Base-by-base conservation (phyloP, 2,329 filamentous ascomycete species). In the Ophiocordyceps camponoti-rufipedis region DNA sequence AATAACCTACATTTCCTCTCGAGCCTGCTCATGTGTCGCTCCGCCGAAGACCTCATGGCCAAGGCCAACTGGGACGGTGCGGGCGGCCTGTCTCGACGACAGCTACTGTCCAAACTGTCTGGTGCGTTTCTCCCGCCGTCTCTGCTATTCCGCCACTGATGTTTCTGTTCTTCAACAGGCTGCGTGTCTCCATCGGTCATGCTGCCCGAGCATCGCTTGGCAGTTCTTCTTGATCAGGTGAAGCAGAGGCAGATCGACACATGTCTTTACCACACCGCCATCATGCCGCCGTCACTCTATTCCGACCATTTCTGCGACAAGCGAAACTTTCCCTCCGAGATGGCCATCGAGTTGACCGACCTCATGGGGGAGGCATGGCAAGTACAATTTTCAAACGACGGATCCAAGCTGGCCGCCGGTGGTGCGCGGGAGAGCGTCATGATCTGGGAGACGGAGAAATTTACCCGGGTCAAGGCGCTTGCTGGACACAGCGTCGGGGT, bases 101-200 rank as follows among this genome's bases (percentile, higher is more conserved):
- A 71, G 14, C 65, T 96, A 4, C 72, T 96, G 18, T 85, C 84
- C 1, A 78, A 91, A 48, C 66, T 96, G 32, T 94, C 88, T 23
- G 85, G 84, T 91, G 67, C 63, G 76, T 64, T 41, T 18, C 40
- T 44, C 41, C 23, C 31, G 11, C 18, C 18, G 4, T 4, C 16
- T 23, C 19, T 11, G 11, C 39, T 5, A 10, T 28, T 5, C 39
- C 18, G 39, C 18, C 39, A 13, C 39, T 41, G 39, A 41, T 18
- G 4, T 14, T 10, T 6, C 10, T 1, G 39, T 16, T 11, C 8
- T 10, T 12, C 10, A 8, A 23, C 53, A 89, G 84, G 74, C 68
- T 94, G 78, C 47, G 94, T 98, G 59, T 94, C 91, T 1, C 89
- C 91, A 0, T 91, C 87, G 4, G 85, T 94, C 41, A 96, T 98